Evolutionary conservation across 2,329 filamentous ascomycete species (phyloP).

Genomic region (Claviceps paspali): DNA sequence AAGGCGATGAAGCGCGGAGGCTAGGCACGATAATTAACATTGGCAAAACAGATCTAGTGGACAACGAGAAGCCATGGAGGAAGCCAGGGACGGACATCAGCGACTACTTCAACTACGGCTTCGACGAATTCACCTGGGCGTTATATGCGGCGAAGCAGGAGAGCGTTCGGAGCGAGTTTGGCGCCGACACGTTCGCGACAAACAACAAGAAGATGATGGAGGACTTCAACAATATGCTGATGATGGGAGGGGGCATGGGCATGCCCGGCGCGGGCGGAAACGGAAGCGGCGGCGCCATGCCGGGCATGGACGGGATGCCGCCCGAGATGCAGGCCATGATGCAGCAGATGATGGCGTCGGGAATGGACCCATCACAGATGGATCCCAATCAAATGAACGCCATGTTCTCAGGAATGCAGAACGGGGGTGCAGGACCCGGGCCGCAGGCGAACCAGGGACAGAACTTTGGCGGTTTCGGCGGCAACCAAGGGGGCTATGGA

Average conservation of each 20-base stretch:
- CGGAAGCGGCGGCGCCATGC: conserved; percentile 24
- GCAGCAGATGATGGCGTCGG: conserved; percentile 53
- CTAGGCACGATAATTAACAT: too few species aligned
- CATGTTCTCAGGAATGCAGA: conserved; percentile 46
- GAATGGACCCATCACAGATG: conserved; percentile 53
- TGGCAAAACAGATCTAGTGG: conserved; percentile 47
- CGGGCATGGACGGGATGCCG: conserved; percentile 47
- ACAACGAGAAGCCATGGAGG: conserved; percentile 88
- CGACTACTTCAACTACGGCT: conserved; percentile 98
- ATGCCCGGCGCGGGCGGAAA: conserved; percentile 26
- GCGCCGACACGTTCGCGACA: conserved; percentile 45
- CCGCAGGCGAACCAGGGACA: conserved; percentile 35
- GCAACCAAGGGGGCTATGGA: conserved; percentile 35
- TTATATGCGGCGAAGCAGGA: conserved; percentile 86
- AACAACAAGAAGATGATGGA: conserved; percentile 69
- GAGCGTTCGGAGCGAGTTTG: conserved; percentile 58
- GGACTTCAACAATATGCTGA: conserved; percentile 54
- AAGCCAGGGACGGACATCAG: conserved; percentile 86
- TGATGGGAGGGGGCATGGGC: conserved; percentile 39
- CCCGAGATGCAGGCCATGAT: conserved; percentile 55
- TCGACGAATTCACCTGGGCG: conserved; percentile 97
- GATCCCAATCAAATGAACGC: conserved; percentile 41
- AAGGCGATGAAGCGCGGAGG: too few species aligned
- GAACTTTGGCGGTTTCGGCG: conserved; percentile 37
- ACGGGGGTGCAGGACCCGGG: conserved; percentile 24